Base-by-base conservation (phyloP, 345 rosid genomes). In the Eucalyptus sp. region DNA sequence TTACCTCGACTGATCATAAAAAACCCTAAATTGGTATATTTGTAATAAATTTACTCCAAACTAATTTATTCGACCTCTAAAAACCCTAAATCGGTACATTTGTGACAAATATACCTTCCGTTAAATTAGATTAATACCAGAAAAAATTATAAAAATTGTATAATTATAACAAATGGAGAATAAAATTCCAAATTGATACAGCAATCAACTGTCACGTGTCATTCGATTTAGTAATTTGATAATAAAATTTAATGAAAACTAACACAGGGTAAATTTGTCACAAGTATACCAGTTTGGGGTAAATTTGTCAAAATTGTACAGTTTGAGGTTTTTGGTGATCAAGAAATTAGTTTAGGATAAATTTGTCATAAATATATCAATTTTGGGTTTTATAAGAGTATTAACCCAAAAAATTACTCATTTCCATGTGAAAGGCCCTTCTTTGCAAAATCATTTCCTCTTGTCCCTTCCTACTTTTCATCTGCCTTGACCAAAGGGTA, bases 291-390 rank as follows among this genome's bases (percentile, higher is more conserved):
- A 52, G 3, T 52, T 52, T 18, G 0, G 0, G 5, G 0, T 52
- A 52, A 52, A 20, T 52, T 52, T 52, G 0, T 52, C 2, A 52
- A 52, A 52, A 3, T 4, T 0, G 24, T 18, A 52, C 10, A 1
- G 9, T 52, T 52, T 52, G 1, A 18, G 5, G 3, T 18, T 52
- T 52, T 52, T 52, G 0, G 0, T 52, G 2, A 3, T 52, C 1
- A 52, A 52, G 2, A 52, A 52, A 3, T 20, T 52, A 52, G 0
- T 20, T 52, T 52, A 3, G 1, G 2, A 52, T 52, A 52, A 52
- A 52, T 52, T 52, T 52, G 0, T 52, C 4, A 7, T 4, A 20
- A 20, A 7, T 52, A 2, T 1, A 20, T 0, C 0, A 8, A 2
- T 52, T 20, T 8, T 0, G 1, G 2, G 2, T 7, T 52, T 52